Conservation (phyloP, 139 green algal species). For the Chlamydomonas applanata region DNA sequence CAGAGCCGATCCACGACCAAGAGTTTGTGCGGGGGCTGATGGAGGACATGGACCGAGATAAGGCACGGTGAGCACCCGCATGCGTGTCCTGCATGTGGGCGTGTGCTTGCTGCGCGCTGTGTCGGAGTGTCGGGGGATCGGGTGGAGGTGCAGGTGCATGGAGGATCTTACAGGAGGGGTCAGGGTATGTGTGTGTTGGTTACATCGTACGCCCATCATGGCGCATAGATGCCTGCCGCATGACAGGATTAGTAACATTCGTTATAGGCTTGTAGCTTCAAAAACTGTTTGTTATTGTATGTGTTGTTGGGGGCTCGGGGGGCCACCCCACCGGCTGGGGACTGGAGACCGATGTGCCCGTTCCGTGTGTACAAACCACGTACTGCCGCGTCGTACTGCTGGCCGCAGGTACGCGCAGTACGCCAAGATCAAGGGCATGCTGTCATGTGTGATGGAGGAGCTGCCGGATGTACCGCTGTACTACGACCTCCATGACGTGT, state of each 20-base stretch:
- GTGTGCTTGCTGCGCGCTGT: neutral
- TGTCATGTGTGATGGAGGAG: constrained; percentile 78
- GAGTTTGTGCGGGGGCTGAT: constrained; percentile 51
- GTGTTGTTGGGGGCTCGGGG: too few relatives aligned
- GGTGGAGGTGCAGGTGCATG: neutral
- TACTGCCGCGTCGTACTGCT: too few relatives aligned
- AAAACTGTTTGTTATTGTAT: too few relatives aligned
- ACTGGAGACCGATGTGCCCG: too few relatives aligned
- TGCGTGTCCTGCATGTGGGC: constrained; percentile 8
- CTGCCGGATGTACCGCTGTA: constrained; percentile 78
- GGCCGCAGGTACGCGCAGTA: constrained; percentile 31
- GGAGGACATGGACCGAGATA: neutral
- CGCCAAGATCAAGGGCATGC: constrained; percentile 71
- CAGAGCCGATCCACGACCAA: constrained; percentile 81
- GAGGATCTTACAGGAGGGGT: neutral
- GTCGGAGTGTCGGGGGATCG: neutral
- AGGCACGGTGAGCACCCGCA: neutral
- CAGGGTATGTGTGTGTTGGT: neutral
- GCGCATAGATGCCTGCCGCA: too few relatives aligned
- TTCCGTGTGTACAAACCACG: too few relatives aligned
- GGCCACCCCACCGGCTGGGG: too few relatives aligned
- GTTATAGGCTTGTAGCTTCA: too few relatives aligned
- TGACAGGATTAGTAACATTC: too few relatives aligned
- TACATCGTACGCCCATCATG: too few relatives aligned
- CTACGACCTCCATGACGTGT: constrained; percentile 33